These are phyloP conservation scores for Podila epigama DNA, from an alignment of 192 early-diverging fungal genomes.

Conservation along the genomic window DNA sequence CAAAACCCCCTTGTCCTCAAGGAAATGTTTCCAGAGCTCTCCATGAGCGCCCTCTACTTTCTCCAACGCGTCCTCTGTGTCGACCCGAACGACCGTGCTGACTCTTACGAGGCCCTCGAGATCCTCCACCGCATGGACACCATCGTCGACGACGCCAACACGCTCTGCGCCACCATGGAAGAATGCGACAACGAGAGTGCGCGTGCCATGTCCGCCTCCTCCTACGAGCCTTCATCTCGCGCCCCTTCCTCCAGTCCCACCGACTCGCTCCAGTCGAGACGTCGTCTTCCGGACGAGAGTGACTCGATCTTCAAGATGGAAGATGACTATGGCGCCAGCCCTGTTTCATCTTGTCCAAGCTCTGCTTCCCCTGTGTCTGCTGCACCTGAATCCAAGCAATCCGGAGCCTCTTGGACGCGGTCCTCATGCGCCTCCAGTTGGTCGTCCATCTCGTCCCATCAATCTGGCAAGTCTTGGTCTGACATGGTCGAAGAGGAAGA, in stretches of 20 bases:
- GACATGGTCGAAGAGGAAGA: conserved; percentile 49
- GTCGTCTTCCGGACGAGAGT: conserved; percentile 16
- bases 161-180: conserved; percentile 11
- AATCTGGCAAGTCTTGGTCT: conserved; percentile 47
- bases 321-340: conserved; percentile 26
- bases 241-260: conserved; percentile 18
- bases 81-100: conserved; percentile 64
- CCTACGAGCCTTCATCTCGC: conserved; percentile 25
- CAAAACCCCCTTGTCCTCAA: conserved; percentile 68
- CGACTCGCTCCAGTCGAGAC: neutral
- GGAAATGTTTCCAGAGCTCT: conserved; percentile 69
- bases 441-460: conserved; percentile 22
- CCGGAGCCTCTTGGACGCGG: neutral
- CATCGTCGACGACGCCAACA: conserved; percentile 13
- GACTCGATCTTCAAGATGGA: conserved; percentile 47
- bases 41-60: conserved; percentile 71
- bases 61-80: conserved; percentile 77
- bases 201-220: conserved; percentile 19
- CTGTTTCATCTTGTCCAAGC: too few species aligned
- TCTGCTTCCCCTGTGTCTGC: neutral
- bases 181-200: conserved; percentile 24
- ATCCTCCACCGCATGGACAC: conserved; percentile 30
- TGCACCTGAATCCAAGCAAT: neutral
- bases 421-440: conserved; percentile 32
- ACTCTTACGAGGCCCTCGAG: conserved; percentile 43